Percentiles rank a stretch among this genome's conserved stretches.
These are phyloP conservation scores for Myxozyma kluyveri DNA, from an alignment of 805 yeast species.

Conservation along the genomic window DNA sequence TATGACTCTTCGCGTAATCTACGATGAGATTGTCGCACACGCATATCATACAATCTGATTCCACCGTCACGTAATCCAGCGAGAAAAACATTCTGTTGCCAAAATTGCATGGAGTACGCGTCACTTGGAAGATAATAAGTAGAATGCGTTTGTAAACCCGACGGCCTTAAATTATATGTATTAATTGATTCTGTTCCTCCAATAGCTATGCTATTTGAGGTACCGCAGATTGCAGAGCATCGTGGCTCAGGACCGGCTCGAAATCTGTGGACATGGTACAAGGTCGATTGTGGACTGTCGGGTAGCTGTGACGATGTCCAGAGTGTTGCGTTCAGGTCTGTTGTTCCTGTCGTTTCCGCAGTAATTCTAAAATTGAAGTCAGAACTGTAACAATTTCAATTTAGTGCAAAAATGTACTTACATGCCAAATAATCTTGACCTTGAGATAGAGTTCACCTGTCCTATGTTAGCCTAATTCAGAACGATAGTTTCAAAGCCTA, in stretches of 20 bases:
- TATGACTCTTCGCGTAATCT: neutral
- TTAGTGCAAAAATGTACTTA: no score
- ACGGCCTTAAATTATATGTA: constrained; percentile 6
- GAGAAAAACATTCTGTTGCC: constrained; percentile 13
- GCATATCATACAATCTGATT: constrained; percentile 20
- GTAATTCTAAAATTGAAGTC: constrained; percentile 19
- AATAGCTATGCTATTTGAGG: constrained; percentile 15
- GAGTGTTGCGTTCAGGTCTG: constrained; percentile 23
- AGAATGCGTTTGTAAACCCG: neutral
- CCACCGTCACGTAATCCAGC: constrained; percentile 29
- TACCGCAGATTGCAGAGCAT: constrained; percentile 18
- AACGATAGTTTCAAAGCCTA: neutral
- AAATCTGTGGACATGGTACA: constrained; percentile 20
- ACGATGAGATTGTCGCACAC: constrained; percentile 5
- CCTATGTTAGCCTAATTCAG: neutral
- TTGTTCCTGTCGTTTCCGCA: constrained; percentile 8
- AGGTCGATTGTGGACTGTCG: constrained; percentile 9
- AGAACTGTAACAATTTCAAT: no score
- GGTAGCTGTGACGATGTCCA: constrained; percentile 18
- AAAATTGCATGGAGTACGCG: constrained; percentile 16
- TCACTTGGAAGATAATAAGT: constrained; percentile 22
- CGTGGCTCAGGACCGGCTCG: constrained; percentile 21
- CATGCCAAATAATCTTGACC: constrained; percentile 18
- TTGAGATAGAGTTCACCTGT: constrained; percentile 17
- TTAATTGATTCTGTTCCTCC: constrained; percentile 16